A percentile compares a stretch with the other conserved stretches of the same genome.
These are phyloP conservation scores for Loxodes magnus DNA, from an alignment of 73 alveolate species.

Conservation along the genomic window DNA sequence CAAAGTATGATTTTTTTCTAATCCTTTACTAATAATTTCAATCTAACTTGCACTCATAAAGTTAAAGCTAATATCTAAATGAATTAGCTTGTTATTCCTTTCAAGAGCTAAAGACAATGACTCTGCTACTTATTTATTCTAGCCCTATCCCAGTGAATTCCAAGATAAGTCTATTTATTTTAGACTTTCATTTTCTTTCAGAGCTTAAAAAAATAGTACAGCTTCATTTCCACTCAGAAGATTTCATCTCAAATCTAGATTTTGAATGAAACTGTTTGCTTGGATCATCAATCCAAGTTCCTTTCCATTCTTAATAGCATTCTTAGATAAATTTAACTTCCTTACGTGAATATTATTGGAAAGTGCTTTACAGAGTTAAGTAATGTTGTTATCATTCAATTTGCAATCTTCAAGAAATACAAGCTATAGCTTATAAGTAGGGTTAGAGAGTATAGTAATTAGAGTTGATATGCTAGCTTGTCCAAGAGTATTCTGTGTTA, in stretches of 20 bases:
- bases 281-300: too few species aligned
- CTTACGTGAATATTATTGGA: too few species aligned
- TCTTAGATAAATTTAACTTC: too few species aligned
- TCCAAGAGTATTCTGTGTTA: too few species aligned
- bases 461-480: too few species aligned
- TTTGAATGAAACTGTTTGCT: not conserved
- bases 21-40: slow-evolving; percentile 26
- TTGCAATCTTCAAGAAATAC: too few species aligned
- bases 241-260: slow-evolving; percentile 38
- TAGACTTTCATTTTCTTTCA: slow-evolving; percentile 24
- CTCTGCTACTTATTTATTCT: slow-evolving; percentile 9
- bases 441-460: too few species aligned
- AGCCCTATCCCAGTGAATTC: slow-evolving; percentile 17
- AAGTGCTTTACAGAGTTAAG: too few species aligned
- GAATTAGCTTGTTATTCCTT: slow-evolving; percentile 16
- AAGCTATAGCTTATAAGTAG: too few species aligned
- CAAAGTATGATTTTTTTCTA: slow-evolving; percentile 31
- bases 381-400: too few species aligned
- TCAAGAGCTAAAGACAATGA: slow-evolving; percentile 19
- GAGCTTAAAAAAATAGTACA: slow-evolving; percentile 19
- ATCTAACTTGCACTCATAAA: slow-evolving; percentile 15
- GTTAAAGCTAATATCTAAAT: slow-evolving; percentile 27
- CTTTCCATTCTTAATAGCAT: too few species aligned
- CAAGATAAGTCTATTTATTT: slow-evolving; percentile 27
- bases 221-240: slow-evolving; percentile 30